A percentile compares a stretch with the other conserved stretches of the same genome.
These are phyloP conservation scores for Pisolithus sp. DNA, from an alignment of 768 basidiomycete species.

Conservation along the genomic window DNA sequence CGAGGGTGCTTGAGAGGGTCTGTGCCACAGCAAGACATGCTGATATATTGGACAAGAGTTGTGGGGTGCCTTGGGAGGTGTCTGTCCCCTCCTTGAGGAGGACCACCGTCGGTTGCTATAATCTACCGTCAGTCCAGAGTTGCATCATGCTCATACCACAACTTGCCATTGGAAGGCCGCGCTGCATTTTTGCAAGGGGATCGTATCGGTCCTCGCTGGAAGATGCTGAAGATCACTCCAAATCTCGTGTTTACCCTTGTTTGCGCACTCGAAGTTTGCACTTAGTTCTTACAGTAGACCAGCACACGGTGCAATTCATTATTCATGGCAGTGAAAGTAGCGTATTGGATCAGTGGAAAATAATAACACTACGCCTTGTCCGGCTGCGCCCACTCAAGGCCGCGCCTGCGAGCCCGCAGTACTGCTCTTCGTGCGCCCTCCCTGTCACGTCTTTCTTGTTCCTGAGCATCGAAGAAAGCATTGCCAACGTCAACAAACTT, in stretches of 20 bases:
- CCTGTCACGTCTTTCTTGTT: conserved; percentile 43
- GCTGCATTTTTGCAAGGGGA: conserved; percentile 62
- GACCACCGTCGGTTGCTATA: conserved; percentile 94
- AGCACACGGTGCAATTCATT: background rate
- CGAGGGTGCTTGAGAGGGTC: conserved; percentile 91
- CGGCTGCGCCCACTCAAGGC: conserved; percentile 4
- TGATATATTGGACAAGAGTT: conserved; percentile 91
- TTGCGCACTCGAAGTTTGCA: conserved; percentile 6
- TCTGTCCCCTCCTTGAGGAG: conserved; percentile 96
- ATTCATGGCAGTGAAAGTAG: background rate
- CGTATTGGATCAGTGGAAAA: background rate
- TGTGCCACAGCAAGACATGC: conserved; percentile 92
- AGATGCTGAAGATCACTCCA: background rate
- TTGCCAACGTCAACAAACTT: conserved; percentile 72
- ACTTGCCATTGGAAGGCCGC: conserved; percentile 69
- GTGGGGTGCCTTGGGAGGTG: conserved; percentile 88
- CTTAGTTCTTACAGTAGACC: too few relatives aligned
- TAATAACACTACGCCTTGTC: background rate
- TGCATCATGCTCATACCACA: background rate
- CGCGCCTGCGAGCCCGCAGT: conserved; percentile 24
- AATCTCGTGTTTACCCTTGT: conserved; percentile 16
- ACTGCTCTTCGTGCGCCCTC: conserved; percentile 43
- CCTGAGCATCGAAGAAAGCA: conserved; percentile 56
- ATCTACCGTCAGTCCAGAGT: conserved; percentile 12
- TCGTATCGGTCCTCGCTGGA: conserved; percentile 5